Evolutionary conservation across 2,329 filamentous ascomycete species (phyloP), one percentile per base, ranked within the genome.

Genomic region (Pleomassaria siparia): DNA sequence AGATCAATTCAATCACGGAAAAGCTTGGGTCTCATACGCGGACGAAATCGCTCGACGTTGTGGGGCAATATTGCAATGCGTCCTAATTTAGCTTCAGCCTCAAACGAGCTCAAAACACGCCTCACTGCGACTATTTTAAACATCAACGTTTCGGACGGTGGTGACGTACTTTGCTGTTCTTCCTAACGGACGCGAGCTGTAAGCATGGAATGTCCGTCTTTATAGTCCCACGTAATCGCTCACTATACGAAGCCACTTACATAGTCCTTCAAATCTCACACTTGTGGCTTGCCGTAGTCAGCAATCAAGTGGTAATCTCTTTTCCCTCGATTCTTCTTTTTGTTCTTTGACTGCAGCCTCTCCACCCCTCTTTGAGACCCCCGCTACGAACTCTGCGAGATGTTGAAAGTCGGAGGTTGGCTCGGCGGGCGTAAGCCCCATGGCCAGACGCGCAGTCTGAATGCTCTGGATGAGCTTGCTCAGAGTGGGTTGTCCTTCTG

Each of bases 381-480:
- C 39, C 42, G 43, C 30, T 25, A 40, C 35, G 10, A 37, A 37
- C 35, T 24, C 33, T 30, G 26, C 44, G 51, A 33, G 20, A 70
- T 70, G 67, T 50, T 67, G 26, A 61, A 58, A 50, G 52, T 73
- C 22, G 66, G 69, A 54, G 71, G 71, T 44, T 74, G 69, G 69
- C 66, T 76, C 18, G 60, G 65, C 22, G 71, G 66, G 32, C 57
- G 56, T 56, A 63, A 62, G 45, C 51, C 56, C 35, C 55, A 54
- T 44, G 67, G 72, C 41, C 78, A 78, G 32, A 78, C 77, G 11
- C 78, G 77, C 63, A 83, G 79, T 33, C 60, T 85, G 48, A 81
- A 79, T 62, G 77, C 81, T 52, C 62, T 81, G 41, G 76, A 79
- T 53, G 83, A 86, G 69, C 72, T 80, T 40, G 76, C 80, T 33